A percentile compares a stretch with the other conserved stretches of the same genome.
phyloP scores from a whole-genome alignment of 805 yeast species.

The Hyphopichia homilentoma region DNA sequence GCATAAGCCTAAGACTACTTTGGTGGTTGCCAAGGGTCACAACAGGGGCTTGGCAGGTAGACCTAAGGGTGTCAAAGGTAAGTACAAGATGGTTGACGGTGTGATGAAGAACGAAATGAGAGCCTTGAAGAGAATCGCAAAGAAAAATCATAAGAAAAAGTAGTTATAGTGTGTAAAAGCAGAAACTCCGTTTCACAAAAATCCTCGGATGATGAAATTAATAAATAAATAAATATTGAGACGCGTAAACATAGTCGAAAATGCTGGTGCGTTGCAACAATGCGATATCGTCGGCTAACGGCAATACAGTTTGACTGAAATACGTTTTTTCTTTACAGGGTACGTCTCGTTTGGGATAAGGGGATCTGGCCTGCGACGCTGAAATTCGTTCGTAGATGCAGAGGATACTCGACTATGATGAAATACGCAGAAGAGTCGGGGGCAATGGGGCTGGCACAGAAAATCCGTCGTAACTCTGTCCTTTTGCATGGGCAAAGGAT shows the following conservation, averaged over 20 bases:
- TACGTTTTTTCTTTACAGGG: too few species aligned
- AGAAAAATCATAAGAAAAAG: conserved; percentile 65
- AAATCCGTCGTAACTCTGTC: too few species aligned
- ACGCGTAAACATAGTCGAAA: neutral
- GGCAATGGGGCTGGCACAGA: too few species aligned
- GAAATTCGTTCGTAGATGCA: too few species aligned
- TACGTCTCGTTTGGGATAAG: too few species aligned
- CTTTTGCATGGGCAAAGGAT: too few species aligned
- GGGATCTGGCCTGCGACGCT: too few species aligned
- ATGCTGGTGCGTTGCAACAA: neutral
- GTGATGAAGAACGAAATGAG: conserved; percentile 95
- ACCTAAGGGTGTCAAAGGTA: conserved; percentile 96
- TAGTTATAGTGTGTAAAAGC: too few species aligned
- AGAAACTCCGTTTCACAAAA: neutral
- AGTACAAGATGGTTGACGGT: conserved; percentile 99
- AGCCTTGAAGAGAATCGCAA: conserved; percentile 84
- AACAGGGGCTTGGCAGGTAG: conserved; percentile 89
- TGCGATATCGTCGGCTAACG: too few species aligned
- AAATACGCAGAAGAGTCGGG: too few species aligned
- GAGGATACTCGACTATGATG: too few species aligned
- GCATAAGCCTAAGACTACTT: conserved; percentile 74
- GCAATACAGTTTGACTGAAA: too few species aligned
- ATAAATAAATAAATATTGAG: neutral
- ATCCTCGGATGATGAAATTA: conserved; percentile 1
- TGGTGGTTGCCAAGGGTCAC: conserved; percentile 82